phyloP scores from a whole-genome alignment of 345 rosid species.

The Rubroshorea leprosula region DNA sequence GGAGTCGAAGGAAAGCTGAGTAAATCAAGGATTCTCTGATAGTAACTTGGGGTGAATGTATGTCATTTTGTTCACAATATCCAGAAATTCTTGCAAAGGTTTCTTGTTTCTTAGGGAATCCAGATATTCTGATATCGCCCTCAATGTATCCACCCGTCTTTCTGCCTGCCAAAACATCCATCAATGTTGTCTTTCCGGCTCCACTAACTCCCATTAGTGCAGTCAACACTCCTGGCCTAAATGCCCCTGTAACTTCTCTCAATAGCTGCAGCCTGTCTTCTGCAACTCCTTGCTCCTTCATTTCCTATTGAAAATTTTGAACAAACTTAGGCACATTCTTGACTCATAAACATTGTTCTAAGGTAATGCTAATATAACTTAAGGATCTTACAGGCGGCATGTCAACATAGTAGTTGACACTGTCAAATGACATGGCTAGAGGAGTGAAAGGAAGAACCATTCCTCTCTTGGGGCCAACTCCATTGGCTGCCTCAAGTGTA shows the following conservation, averaged over 20 bases:
- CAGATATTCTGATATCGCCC: conserved; percentile 80
- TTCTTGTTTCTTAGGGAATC: conserved; percentile 77
- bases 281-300: conserved; percentile 72
- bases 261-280: conserved; percentile 72
- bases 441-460: conserved; percentile 57
- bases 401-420: conserved; percentile 44
- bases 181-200: conserved; percentile 93
- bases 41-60: conserved; percentile 92
- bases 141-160: conserved; percentile 88
- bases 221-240: conserved; percentile 87
- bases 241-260: conserved; percentile 67
- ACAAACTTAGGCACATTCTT: not conserved
- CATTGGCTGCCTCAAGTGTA: not conserved
- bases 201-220: conserved; percentile 98
- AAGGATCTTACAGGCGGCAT: conserved; percentile 40
- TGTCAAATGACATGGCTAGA: conserved; percentile 50
- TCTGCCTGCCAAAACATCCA: conserved; percentile 96
- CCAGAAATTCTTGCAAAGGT: conserved; percentile 95
- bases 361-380: not conserved
- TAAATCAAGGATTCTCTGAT: conserved; percentile 72
- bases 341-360: not conserved
- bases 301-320: conserved; percentile 45
- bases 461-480: conserved; percentile 38
- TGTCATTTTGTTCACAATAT: conserved; percentile 84
- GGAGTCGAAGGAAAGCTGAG: conserved; percentile 87